phyloP scores from a whole-genome alignment of 495 filamentous ascomycete species.

The Poronia punctata region DNA sequence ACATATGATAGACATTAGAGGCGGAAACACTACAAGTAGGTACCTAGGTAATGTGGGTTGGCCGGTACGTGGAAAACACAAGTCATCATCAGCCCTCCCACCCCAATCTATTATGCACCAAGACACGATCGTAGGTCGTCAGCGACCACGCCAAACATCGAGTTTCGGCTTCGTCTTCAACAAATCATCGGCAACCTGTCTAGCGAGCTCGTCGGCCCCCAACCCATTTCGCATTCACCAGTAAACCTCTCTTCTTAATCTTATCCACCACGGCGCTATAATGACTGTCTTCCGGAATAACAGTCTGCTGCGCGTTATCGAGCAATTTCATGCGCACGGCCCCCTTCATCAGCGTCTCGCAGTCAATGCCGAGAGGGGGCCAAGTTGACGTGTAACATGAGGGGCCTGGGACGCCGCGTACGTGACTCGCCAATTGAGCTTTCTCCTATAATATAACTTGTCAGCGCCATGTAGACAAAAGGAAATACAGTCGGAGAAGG shows the following conservation, averaged over 20 bases:
- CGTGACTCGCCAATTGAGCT: no score
- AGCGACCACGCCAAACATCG: conserved; percentile 28
- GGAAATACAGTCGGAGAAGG: no score
- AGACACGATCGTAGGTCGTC: conserved; percentile 16
- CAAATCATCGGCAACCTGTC: conserved; percentile 21
- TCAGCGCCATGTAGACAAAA: no score
- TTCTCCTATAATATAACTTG: no score
- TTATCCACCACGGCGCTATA: conserved; percentile 11
- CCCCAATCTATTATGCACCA: conserved; percentile 16
- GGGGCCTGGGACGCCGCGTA: no score
- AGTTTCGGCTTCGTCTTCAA: conserved; percentile 19
- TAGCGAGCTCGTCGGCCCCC: conserved; percentile 25
- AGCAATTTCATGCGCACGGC: conserved; percentile 19
- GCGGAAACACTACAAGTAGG: conserved; percentile 24
- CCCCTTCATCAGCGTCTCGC: conserved; percentile 26
- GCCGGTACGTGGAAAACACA: not conserved
- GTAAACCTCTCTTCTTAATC: conserved; percentile 15
- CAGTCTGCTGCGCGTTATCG: conserved; percentile 17
- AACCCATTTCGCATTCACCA: conserved; percentile 12
- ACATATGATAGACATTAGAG: no score
- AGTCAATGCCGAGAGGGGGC: conserved; percentile 41
- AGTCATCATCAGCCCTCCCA: conserved; percentile 11
- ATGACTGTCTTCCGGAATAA: conserved; percentile 15
- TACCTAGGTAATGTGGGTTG: conserved; percentile 22
- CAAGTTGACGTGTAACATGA: conserved; percentile 47